Base-by-base conservation (phyloP, 2,329 filamentous ascomycete species). In the Nemania abortiva region DNA sequence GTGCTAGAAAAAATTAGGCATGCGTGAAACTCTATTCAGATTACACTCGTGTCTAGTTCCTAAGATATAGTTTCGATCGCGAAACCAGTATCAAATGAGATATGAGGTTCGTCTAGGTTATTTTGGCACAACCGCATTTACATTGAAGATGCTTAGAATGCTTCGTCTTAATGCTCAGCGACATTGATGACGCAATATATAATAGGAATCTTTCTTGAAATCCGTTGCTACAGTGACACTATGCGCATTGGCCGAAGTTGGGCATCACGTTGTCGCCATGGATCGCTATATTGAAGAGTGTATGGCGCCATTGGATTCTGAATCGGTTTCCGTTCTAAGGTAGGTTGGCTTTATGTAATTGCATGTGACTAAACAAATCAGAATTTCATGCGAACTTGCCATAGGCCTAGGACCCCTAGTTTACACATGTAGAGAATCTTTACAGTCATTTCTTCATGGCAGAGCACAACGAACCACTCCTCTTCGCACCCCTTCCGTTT, bases 401-500 rank as follows among this genome's bases (percentile, higher is more conserved):
- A 20, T 49, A 39, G 10, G 49, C 34, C 11, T 34, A 13, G 18
- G 24, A 6, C n/a, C 6, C 5, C 13, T 24, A 34, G 22, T 45
- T 7, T 53, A 59, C 34, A 37, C 3, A 54, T 61, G 29, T 3
- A 47, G 50, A 37, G 37, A 22, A 10, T 64, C 66, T 54, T 22
- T 45, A 52, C 37, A 65, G 60, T 52, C 57, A 68, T 13, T 9
- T 24, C 31, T 45, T 70, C 66, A 72, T 45, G 73, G 72, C 50
- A 88, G 77, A 42, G 77, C 74, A 68, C 86, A 89, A 52, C 81
- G 82, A 34, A 91, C 87, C 3, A 91, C 88, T 24, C 87, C 88
- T 42, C 89, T 84, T 61, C 87, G 84, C 9, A 91, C 89, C 1
- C 89, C 89, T 55, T 88, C 86, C 0, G 83, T 82, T 76, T 91